Conservation (phyloP, 176 grass and related monocot genomes). For the Thalia dealbata region DNA sequence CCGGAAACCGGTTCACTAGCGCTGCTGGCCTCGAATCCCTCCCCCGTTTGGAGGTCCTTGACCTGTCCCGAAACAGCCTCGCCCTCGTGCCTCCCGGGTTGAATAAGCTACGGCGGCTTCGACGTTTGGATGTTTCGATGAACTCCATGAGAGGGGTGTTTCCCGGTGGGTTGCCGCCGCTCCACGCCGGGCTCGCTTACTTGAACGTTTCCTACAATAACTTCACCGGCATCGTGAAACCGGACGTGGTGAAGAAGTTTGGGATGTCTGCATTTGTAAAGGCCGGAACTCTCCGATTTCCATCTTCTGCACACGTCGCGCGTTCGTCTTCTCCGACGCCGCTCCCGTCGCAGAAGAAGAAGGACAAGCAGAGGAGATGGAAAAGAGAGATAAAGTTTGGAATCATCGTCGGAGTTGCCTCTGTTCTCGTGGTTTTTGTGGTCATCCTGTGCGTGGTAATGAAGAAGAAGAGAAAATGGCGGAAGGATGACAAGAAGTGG, state of each 20-base stretch:
- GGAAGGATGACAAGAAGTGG: constrained; percentile 16
- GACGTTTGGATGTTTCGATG: constrained; percentile 34
- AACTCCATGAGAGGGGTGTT: constrained; percentile 48
- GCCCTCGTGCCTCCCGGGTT: constrained; percentile 27
- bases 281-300: constrained; percentile 32
- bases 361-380: background rate
- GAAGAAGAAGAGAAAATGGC: constrained; percentile 2
- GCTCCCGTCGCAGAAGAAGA: background rate
- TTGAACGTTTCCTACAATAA: constrained; percentile 72
- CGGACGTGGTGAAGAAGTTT: constrained; percentile 29
- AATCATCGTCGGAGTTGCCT: constrained; percentile 6
- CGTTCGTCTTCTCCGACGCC: constrained; percentile 10
- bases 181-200: constrained; percentile 23
- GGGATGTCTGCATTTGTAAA: constrained; percentile 41
- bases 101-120: constrained; percentile 8
- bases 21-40: constrained; percentile 20
- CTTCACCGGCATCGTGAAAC: constrained; percentile 41
- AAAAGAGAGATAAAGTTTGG: constrained; percentile 9
- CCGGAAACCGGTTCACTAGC: constrained; percentile 48
- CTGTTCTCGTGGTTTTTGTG: background rate
- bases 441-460: constrained; percentile 7
- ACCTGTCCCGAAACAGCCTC: constrained; percentile 42
- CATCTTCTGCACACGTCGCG: background rate
- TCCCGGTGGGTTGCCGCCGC: constrained; percentile 40
- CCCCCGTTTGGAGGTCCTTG: constrained; percentile 21